phyloP scores from a whole-genome alignment of 768 basidiomycete species.

The Boletus vermiculosoides region DNA sequence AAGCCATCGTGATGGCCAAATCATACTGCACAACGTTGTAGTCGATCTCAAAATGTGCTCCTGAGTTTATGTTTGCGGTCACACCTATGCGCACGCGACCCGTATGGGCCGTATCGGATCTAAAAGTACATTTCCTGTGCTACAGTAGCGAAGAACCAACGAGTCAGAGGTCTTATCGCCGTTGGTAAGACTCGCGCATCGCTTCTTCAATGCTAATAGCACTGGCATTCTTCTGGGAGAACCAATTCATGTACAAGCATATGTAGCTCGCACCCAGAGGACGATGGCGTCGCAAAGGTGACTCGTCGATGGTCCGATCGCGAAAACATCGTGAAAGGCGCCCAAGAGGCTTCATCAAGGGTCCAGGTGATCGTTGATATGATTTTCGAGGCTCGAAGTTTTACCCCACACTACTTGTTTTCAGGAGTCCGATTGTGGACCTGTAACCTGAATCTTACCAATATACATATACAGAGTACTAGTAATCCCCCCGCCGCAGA shows the following conservation, averaged over 20 bases:
- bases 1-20: too few relatives aligned
- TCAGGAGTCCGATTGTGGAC: neutral
- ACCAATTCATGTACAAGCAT: neutral
- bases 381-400: neutral
- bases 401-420: neutral
- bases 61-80: neutral
- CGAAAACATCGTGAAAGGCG: neutral
- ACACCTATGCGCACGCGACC: too few relatives aligned
- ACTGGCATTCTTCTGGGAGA: neutral
- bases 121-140: neutral
- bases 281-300: neutral
- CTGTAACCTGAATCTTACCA: neutral
- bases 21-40: neutral
- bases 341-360: neutral
- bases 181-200: neutral
- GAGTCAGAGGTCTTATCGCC: neutral
- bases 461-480: too few relatives aligned
- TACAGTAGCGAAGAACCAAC: neutral
- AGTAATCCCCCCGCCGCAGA: neutral
- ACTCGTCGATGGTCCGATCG: neutral
- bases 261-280: neutral
- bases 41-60: neutral
- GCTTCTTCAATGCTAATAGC: neutral
- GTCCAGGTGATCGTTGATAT: neutral
- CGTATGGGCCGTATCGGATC: neutral